Conservation (phyloP, 2,329 filamentous ascomycete species). For the Paramyrothecium sp. region DNA sequence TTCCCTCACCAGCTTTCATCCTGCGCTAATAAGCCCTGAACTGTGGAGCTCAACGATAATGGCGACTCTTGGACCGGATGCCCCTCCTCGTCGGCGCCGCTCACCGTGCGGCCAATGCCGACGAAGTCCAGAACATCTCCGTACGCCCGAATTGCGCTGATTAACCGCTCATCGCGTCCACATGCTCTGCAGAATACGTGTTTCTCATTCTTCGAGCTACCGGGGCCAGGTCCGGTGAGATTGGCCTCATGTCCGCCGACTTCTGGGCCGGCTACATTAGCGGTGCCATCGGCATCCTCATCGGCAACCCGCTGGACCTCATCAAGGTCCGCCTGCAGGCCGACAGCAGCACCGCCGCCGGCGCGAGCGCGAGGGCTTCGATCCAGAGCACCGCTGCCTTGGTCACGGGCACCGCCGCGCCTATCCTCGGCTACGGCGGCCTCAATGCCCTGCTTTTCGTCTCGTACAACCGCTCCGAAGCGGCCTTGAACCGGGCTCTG, state of each 20-base stretch:
- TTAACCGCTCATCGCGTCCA: no score
- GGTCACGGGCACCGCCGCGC: conserved; percentile 72
- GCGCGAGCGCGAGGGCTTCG: conserved; percentile 17
- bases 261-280: conserved; percentile 94
- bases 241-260: conserved; percentile 69
- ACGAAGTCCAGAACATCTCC: no score
- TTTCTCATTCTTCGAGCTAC: no score
- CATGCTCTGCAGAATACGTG: no score
- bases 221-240: no score
- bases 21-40: no score
- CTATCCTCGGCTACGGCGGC: conserved; percentile 85
- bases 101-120: no score
- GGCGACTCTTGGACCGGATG: no score
- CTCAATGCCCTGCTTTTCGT: conserved; percentile 89
- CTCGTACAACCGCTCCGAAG: conserved; percentile 83
- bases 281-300: conserved; percentile 80
- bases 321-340: conserved; percentile 69
- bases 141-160: no score
- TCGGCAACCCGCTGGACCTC: conserved; percentile 83
- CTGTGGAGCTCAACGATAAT: no score
- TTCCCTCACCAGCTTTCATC: no score
- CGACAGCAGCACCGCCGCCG: conserved; percentile 9
- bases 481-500: conserved; percentile 48
- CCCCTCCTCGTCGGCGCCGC: no score
- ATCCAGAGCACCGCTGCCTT: conserved; percentile 37